Percentiles rank a stretch among this genome's conserved stretches.
phyloP scores from a whole-genome alignment of 768 basidiomycete genomes.

The Boletus vinaceobasis region DNA sequence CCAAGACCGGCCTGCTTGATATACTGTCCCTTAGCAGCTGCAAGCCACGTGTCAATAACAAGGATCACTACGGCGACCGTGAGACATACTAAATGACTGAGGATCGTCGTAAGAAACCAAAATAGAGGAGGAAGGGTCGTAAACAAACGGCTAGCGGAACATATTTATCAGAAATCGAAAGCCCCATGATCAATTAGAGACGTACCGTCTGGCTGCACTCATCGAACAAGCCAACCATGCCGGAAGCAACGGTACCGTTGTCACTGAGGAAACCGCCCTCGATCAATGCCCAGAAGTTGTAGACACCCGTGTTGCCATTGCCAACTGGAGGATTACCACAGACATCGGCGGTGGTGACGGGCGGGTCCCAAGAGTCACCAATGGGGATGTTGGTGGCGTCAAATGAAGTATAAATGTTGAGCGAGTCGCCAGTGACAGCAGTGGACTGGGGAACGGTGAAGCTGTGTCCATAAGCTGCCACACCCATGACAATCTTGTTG shows the following conservation, averaged over 20 bases:
- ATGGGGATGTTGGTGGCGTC: slow-evolving; percentile 38
- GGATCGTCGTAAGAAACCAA: slow-evolving; percentile 68
- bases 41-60: background rate
- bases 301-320: slow-evolving; percentile 46
- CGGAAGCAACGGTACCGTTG: slow-evolving; percentile 46
- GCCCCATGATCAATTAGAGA: background rate
- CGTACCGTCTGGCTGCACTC: slow-evolving; percentile 72
- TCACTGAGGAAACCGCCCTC: slow-evolving; percentile 50
- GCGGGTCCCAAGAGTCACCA: slow-evolving; percentile 58
- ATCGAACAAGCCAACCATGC: slow-evolving; percentile 55
- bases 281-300: slow-evolving; percentile 62
- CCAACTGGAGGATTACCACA: slow-evolving; percentile 57
- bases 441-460: slow-evolving; percentile 38
- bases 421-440: slow-evolving; percentile 16
- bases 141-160: slow-evolving; percentile 58
- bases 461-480: slow-evolving; percentile 82
- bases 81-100: slow-evolving; percentile 47
- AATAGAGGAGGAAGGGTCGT: slow-evolving; percentile 48
- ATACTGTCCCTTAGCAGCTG: slow-evolving; percentile 43
- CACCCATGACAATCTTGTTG: slow-evolving; percentile 72
- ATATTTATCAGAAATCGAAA: background rate
- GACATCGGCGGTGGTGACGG: slow-evolving; percentile 44
- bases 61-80: background rate
- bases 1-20: slow-evolving; percentile 33
- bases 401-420: slow-evolving; percentile 55